These are phyloP conservation scores for Ascoidea asiatica DNA, from an alignment of 805 yeast species.

Conservation along the genomic window DNA sequence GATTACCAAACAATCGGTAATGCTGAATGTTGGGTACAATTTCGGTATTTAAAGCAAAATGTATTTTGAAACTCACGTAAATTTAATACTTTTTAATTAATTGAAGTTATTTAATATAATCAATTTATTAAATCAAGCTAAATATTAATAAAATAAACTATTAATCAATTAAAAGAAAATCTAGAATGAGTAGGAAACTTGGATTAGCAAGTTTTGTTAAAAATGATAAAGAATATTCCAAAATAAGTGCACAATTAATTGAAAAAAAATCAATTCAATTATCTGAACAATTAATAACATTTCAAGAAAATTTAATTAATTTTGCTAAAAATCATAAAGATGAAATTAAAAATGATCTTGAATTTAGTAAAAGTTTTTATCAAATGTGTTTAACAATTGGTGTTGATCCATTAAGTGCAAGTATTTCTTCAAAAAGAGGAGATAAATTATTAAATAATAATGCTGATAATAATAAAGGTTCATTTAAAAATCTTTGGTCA, in stretches of 20 bases:
- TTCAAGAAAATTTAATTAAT: slow-evolving; percentile 63
- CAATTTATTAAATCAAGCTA: too few species aligned
- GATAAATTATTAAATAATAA: slow-evolving; percentile 14
- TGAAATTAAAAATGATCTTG: slow-evolving; percentile 50
- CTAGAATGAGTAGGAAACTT: slow-evolving; percentile 12
- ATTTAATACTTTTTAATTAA: too few species aligned
- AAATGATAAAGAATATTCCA: slow-evolving; percentile 27
- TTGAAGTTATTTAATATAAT: too few species aligned
- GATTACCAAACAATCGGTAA: too few species aligned
- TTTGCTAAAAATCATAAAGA: slow-evolving; percentile 62
- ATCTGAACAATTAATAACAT: slow-evolving; percentile 57
- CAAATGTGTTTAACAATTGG: slow-evolving; percentile 71
- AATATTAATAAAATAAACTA: too few species aligned
- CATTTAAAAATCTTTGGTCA: slow-evolving; percentile 21
- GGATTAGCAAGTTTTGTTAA: slow-evolving; percentile 12
- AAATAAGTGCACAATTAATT: slow-evolving; percentile 35
- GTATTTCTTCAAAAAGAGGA: slow-evolving; percentile 19
- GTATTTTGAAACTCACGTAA: too few species aligned
- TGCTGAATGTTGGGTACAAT: too few species aligned
- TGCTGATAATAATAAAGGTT: slow-evolving; percentile 13
- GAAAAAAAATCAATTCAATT: slow-evolving; percentile 47
- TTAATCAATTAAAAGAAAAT: too few species aligned
- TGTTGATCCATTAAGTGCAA: slow-evolving; percentile 58
- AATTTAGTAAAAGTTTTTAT: slow-evolving; percentile 58
- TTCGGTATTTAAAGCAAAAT: too few species aligned